Percentiles rank a stretch among this genome's conserved stretches.
phyloP scores from a whole-genome alignment of 495 filamentous ascomycete genomes.

The Acidiella bohemica region DNA sequence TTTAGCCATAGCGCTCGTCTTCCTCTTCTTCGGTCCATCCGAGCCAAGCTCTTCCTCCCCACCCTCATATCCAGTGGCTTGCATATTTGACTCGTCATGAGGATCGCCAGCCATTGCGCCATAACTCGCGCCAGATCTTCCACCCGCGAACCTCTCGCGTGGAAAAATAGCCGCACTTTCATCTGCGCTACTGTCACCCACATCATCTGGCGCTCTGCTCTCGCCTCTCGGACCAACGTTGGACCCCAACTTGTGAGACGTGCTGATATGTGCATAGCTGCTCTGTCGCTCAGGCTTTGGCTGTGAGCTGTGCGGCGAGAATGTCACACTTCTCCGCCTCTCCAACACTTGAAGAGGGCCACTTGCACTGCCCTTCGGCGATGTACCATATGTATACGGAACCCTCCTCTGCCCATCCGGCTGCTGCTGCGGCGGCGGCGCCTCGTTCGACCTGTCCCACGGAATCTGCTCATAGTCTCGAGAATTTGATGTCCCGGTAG shows the following conservation, averaged over 20 bases:
- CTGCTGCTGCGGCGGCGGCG: neutral
- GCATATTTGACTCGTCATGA: neutral
- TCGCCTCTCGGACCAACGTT: too few species aligned
- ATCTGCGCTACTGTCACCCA: conserved; percentile 19
- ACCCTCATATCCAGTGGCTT: conserved; percentile 8
- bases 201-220: neutral
- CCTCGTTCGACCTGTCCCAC: conserved; percentile 1
- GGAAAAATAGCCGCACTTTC: conserved; percentile 20
- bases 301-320: neutral
- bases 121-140: conserved; percentile 1
- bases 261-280: conserved; percentile 4
- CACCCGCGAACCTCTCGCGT: neutral
- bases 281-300: conserved; percentile 6
- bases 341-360: neutral
- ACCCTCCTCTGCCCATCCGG: neutral
- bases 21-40: conserved; percentile 5
- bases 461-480: too few species aligned
- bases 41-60: neutral
- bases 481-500: neutral
- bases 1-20: neutral
- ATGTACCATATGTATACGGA: conserved; percentile 6
- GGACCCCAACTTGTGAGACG: neutral
- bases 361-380: conserved; percentile 1
- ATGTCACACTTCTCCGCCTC: conserved; percentile 11
- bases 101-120: conserved; percentile 9